Evolutionary conservation across 768 basidiomycete genomes (phyloP).

Genomic region (Rossbeevera mucosa): DNA sequence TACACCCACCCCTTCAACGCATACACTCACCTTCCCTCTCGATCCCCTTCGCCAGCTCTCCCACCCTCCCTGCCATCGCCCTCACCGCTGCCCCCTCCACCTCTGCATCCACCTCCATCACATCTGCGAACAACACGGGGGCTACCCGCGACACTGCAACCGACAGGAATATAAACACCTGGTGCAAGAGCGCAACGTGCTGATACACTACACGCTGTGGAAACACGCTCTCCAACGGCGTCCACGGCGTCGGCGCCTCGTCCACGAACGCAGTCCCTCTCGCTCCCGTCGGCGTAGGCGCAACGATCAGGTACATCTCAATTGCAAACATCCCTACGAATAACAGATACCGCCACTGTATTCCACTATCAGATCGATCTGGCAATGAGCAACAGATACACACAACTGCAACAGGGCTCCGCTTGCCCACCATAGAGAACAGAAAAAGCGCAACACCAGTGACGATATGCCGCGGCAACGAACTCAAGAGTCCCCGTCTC

Average conservation of each 20-base stretch:
- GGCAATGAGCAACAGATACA: conserved; percentile 29
- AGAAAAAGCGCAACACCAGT: conserved; percentile 54
- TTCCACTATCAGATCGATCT: conserved; percentile 12
- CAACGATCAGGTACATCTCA: conserved; percentile 63
- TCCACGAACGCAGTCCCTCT: conserved; percentile 23
- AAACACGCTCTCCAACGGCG: conserved; percentile 42
- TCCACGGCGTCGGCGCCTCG: conserved; percentile 9
- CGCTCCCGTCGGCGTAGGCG: conserved; percentile 29
- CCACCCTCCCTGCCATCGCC: conserved; percentile 43
- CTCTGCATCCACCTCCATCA: conserved; percentile 26
- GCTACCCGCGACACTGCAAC: conserved; percentile 68
- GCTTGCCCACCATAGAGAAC: conserved; percentile 56
- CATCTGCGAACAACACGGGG: conserved; percentile 55
- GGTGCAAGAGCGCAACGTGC: conserved; percentile 72
- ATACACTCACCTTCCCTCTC: conserved; percentile 50
- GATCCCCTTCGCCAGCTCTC: conserved; percentile 38
- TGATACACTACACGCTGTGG: conserved; percentile 69
- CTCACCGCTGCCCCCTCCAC: conserved; percentile 23
- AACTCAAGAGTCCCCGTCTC: conserved; percentile 55
- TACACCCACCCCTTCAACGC: too few species aligned
- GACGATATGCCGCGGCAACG: conserved; percentile 64
- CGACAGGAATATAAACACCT: conserved; percentile 69
- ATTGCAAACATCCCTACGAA: conserved; percentile 55
- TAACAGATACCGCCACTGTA: conserved; percentile 78
- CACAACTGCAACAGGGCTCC: conserved; percentile 62